A percentile compares a stretch with the other conserved stretches of the same genome.
These are phyloP conservation scores for Paecilomyces sp. DNA, from an alignment of 2,329 filamentous ascomycete species.

Conservation along the genomic window DNA sequence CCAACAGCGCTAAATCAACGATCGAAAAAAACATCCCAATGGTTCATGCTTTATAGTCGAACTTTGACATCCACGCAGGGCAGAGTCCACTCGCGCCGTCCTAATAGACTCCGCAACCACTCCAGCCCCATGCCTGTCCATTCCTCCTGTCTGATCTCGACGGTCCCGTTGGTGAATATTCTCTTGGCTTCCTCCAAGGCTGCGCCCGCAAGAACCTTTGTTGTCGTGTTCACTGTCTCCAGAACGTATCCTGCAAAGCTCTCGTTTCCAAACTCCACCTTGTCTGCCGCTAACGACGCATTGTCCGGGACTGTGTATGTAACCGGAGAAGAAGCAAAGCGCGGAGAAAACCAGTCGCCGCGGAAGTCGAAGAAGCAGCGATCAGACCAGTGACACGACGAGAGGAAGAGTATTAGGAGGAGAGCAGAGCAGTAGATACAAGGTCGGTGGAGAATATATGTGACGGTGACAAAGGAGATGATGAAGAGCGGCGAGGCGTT, in stretches of 20 bases:
- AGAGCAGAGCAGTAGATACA: slow-evolving; percentile 98
- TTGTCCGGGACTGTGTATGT: slow-evolving; percentile 18
- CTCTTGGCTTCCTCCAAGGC: slow-evolving; percentile 55
- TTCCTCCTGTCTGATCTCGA: slow-evolving; percentile 44
- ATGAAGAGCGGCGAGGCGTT: slow-evolving; percentile 81
- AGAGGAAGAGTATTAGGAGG: slow-evolving; percentile 88
- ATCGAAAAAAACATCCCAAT: not conserved
- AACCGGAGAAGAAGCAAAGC: slow-evolving; percentile 40
- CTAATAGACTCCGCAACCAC: slow-evolving; percentile 76
- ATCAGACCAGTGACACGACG: slow-evolving; percentile 83
- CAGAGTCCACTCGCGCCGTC: slow-evolving; percentile 79
- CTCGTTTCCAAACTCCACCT: slow-evolving; percentile 22
- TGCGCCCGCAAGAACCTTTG: slow-evolving; percentile 58
- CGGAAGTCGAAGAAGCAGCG: slow-evolving; percentile 88
- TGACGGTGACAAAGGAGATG: slow-evolving; percentile 82
- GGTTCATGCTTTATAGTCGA: slow-evolving; percentile 48
- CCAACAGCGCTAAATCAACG: not conserved
- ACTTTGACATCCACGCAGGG: slow-evolving; percentile 88
- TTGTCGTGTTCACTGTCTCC: slow-evolving; percentile 60
- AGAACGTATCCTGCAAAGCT: slow-evolving; percentile 31
- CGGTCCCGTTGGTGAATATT: slow-evolving; percentile 23
- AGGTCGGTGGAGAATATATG: slow-evolving; percentile 91
- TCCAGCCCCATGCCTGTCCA: slow-evolving; percentile 75
- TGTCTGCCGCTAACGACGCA: slow-evolving; percentile 12
- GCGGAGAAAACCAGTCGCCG: slow-evolving; percentile 90